Evolutionary conservation across 23 red algal genomes (phyloP).

Genomic region (Porphyridium purpureum): DNA sequence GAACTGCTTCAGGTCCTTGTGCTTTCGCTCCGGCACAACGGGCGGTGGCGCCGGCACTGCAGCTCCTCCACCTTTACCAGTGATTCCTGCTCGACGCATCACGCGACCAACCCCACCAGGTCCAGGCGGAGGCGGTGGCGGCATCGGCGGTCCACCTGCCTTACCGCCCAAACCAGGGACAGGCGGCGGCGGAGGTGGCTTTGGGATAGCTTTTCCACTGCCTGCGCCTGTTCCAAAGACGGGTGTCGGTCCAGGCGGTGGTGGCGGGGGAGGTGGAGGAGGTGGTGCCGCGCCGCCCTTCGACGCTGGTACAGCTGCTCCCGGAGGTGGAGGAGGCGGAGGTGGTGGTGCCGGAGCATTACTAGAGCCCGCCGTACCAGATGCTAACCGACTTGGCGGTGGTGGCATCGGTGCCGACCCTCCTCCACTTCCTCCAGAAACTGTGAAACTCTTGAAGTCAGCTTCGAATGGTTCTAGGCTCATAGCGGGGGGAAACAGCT

Average conservation of each 20-base stretch:
- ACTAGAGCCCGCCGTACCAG: too few relatives aligned
- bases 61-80: neutral
- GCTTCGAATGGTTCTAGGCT: too few relatives aligned
- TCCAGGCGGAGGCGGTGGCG: slow-evolving; percentile 34
- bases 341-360: slow-evolving; percentile 50
- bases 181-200: slow-evolving; percentile 22
- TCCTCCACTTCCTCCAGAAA: too few relatives aligned
- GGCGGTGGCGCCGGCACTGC: neutral
- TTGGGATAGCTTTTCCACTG: too few relatives aligned
- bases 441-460: too few relatives aligned
- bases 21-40: slow-evolving; percentile 7
- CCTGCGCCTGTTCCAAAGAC: neutral
- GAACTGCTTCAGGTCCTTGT: slow-evolving; percentile 70
- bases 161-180: slow-evolving; percentile 3
- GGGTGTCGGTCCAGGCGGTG: slow-evolving; percentile 5
- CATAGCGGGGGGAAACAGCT: too few relatives aligned
- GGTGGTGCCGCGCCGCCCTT: slow-evolving; percentile 3
- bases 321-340: slow-evolving; percentile 26
- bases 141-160: slow-evolving; percentile 7
- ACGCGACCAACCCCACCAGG: slow-evolving; percentile 11
- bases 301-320: neutral
- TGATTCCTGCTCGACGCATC: neutral
- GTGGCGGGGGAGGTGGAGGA: slow-evolving; percentile 21
- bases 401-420: too few relatives aligned
- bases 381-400: too few relatives aligned